Base-by-base conservation (phyloP, 2,329 filamentous ascomycete genomes). In the Volutella citrinella region DNA sequence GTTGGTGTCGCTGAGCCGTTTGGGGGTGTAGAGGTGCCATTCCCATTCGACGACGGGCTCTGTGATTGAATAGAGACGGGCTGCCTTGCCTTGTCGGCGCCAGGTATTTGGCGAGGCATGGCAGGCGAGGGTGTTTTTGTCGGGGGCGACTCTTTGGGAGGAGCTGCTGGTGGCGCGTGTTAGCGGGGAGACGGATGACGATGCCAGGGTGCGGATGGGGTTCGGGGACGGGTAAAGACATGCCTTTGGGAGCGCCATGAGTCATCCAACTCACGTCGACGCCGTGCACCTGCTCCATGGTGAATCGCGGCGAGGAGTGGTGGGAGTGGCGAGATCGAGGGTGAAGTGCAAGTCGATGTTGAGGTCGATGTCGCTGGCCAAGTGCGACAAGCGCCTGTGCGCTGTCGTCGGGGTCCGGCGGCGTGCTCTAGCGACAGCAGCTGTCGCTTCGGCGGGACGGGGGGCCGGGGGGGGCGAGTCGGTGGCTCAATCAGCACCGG, bases 201-300 rank as follows among this genome's bases (percentile, higher is more conserved):
- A 18, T 17, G 30, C 32, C 31, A 37, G 22, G 30, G 40, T 38
- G 37, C 27, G 45, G 33, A 38, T 51, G n/a, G n/a, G n/a, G n/a
- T n/a, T n/a, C n/a, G n/a, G n/a, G 30, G 37, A 31, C 19, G 27
- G 47, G 50, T 54, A 27, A 33, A 34, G 37, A 64, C 74, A 64
- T 72, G 87, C 88, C 87, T 83, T 85, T 89, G 45, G 82, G 80
- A 51, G 83, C 79, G 57, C 86, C 84, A 64, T 93, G 85, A 51
- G 75, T 75, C 70, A 94, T 84, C 88, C 88, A 95, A 64, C 84
- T 89, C 56, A 94, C 87, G 65, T 95, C 88, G 55, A 94, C 78
- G 48, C 83, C 82, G 60, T 88, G 81, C 47, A 87, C 78, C 51
- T 84, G 82, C 65, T 91, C 87, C 87, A 91, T 91, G 42, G 49